These are phyloP conservation scores for Nothopassalora personata DNA, from an alignment of 2,329 filamentous ascomycete species.

Conservation along the genomic window DNA sequence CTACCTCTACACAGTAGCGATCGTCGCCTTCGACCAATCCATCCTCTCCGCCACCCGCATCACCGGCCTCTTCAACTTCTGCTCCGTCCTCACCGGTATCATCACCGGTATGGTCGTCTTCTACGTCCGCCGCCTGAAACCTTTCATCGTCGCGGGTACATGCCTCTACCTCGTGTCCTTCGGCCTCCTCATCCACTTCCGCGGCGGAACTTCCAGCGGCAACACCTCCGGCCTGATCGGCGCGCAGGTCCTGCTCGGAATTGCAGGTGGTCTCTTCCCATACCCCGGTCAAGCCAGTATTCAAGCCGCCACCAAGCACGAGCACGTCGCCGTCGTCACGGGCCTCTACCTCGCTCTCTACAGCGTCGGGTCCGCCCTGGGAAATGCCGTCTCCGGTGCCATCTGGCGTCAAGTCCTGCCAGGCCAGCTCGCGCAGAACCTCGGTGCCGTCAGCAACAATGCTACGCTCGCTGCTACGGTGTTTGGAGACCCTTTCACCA, in stretches of 20 bases:
- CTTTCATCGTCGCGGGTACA: constrained; percentile 59
- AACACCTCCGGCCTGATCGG: constrained; percentile 55
- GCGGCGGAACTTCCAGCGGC: constrained; percentile 45
- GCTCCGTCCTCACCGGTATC: constrained; percentile 54
- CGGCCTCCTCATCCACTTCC: constrained; percentile 58
- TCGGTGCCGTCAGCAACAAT: constrained; percentile 31
- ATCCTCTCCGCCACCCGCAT: constrained; percentile 55
- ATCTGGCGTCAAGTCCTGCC: constrained; percentile 54
- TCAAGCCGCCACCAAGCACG: constrained; percentile 47
- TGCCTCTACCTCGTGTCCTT: constrained; percentile 60
- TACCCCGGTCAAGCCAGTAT: constrained; percentile 49
- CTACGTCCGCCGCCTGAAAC: constrained; percentile 55
- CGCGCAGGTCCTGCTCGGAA: constrained; percentile 57
- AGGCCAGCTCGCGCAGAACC: constrained; percentile 36
- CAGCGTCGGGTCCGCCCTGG: constrained; percentile 53
- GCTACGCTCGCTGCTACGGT: constrained; percentile 36
- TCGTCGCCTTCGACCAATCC: constrained; percentile 57
- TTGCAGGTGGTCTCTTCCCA: constrained; percentile 59
- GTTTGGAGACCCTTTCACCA: constrained; percentile 41
- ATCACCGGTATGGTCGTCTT: constrained; percentile 54
- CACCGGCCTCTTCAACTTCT: constrained; percentile 54
- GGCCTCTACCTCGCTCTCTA: constrained; percentile 54
- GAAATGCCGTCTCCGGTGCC: constrained; percentile 54
- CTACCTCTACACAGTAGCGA: constrained; percentile 59
- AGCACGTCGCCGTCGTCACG: constrained; percentile 59